Percentiles rank a stretch among this genome's conserved stretches.
Evolutionary conservation across 495 filamentous ascomycete genomes (phyloP).

Genomic region (Neurospora tetraspora): DNA sequence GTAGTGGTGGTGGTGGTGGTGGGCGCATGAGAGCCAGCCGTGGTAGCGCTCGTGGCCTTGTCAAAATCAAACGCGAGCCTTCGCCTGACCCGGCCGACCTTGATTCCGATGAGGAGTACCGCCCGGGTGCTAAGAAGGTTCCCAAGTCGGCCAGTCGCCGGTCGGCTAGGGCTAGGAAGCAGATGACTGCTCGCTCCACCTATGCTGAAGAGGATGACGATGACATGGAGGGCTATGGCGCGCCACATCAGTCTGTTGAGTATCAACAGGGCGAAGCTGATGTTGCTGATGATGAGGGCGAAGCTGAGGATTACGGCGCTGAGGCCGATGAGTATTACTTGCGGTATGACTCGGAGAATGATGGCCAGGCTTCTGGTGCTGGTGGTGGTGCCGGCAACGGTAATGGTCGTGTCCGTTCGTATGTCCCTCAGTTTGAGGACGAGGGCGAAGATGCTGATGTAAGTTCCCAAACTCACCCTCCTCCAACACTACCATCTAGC

Average conservation of each 20-base stretch:
- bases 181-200: background rate
- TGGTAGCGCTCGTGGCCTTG: background rate
- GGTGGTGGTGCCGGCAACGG: background rate
- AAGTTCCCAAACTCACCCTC: background rate
- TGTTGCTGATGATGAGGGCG: constrained; percentile 1
- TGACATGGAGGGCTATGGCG: background rate
- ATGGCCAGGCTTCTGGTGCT: background rate
- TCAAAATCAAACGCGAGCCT: background rate
- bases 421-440: background rate
- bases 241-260: background rate
- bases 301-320: background rate
- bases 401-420: background rate
- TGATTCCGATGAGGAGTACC: constrained; percentile 5
- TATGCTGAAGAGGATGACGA: constrained; percentile 3
- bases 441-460: background rate
- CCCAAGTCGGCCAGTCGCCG: background rate
- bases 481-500: background rate
- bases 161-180: background rate
- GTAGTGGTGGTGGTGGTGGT: background rate
- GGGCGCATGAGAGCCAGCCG: background rate
- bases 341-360: background rate
- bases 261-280: background rate
- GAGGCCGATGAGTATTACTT: background rate
- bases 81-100: constrained; percentile 3
- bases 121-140: background rate